Evolutionary conservation across 2,329 filamentous ascomycete species (phyloP).

Genomic region (Ceratocystis variospora): DNA sequence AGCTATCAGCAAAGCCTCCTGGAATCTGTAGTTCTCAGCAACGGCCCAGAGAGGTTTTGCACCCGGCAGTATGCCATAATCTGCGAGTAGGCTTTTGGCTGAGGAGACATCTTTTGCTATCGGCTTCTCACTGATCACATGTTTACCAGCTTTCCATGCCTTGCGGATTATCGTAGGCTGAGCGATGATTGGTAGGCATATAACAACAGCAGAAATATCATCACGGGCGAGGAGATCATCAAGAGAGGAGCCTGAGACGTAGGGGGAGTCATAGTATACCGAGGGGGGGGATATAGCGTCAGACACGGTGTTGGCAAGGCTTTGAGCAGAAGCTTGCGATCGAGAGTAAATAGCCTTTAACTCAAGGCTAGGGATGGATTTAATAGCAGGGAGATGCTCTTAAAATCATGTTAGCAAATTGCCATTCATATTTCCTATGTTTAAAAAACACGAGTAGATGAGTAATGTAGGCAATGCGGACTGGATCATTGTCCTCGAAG

Average conservation of each 20-base stretch:
- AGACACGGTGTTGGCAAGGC: constrained; percentile 4
- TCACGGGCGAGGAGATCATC: constrained; percentile 38
- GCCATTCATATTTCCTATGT: neutral
- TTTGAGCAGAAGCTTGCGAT: constrained; percentile 42
- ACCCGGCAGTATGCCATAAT: constrained; percentile 22
- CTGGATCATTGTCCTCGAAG: neutral
- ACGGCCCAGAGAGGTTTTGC: constrained; percentile 39
- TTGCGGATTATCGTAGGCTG: constrained; percentile 46
- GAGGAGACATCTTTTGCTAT: constrained; percentile 44
- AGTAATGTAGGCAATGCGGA: too few relatives aligned
- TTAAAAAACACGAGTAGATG: too few relatives aligned
- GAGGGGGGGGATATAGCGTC: neutral
- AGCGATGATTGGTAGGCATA: constrained; percentile 48
- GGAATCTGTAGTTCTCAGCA: constrained; percentile 61
- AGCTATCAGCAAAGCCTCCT: constrained; percentile 40
- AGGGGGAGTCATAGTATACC: constrained; percentile 21
- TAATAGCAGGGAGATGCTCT: constrained; percentile 40
- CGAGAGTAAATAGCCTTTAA: constrained; percentile 56
- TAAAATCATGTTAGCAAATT: constrained; percentile 1
- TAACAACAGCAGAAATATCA: constrained; percentile 42
- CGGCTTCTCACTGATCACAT: constrained; percentile 58
- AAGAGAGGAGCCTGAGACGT: constrained; percentile 32
- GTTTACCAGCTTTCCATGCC: constrained; percentile 50
- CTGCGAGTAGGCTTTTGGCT: constrained; percentile 30
- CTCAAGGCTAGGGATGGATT: constrained; percentile 34